Evolutionary conservation across 805 yeast species (phyloP), one percentile per base, ranked within the genome.

Genomic region (Alloascoidea hylecoeti): DNA sequence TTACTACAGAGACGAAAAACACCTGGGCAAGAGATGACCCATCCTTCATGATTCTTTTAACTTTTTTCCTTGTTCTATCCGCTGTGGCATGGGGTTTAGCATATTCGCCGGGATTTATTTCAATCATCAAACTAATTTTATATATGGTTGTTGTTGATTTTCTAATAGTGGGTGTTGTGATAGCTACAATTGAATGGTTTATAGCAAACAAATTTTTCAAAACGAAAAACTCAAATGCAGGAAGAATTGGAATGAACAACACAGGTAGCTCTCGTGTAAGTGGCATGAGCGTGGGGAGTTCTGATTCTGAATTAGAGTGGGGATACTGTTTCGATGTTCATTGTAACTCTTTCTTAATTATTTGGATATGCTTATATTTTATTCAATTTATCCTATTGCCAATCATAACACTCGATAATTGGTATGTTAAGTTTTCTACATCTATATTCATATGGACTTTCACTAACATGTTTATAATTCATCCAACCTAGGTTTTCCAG

Each of bases 21-120:
- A 72, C 74, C 45, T 85, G 94, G 78, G 77, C 94, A 1, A 67
- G 96, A 45, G 96, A 88, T 56, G 96, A 86, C 55, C 96, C 96
- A 0, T 77, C 92, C 17, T 86, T 88, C 51, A 74, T 83, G 43
- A 68, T 88, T 19, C 60, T 88, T 33, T 61, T 86, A 38, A 68
- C 81, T n/a, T 61, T 65, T 2, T 68, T 86, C 42, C 58, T 88
- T 17, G 64, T 73, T 1, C 53, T 83, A 3, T 75, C 88, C 43
- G 95, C 96, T 0, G 51, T 88, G 16, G 92, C 85, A 1, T 86
- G 96, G 96, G 95, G 96, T 3, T 56, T 82, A 36, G 81, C 85
- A 1, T 86, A 83, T 52, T 68, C 82, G 2, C 79, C 85, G 3
- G 64, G 70, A 3, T 44, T 81, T 4, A 41, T 68, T 16, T 77